Base-by-base conservation (phyloP, 495 filamentous ascomycete species). In the Penicillium samsonianum region DNA sequence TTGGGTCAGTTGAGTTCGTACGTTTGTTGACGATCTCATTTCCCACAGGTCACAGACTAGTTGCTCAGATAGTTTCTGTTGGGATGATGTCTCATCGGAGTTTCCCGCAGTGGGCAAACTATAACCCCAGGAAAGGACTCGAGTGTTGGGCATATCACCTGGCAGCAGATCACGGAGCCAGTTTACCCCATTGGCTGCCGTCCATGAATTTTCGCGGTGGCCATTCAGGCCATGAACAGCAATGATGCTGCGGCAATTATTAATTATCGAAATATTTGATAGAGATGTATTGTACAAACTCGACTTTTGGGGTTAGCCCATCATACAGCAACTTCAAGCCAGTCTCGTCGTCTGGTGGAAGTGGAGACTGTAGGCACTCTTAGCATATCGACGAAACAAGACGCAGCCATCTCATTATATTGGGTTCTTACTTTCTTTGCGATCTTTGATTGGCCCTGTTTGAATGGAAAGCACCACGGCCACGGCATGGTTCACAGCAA, bases 131-230 rank as follows among this genome's bases (percentile, higher is more conserved):
- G 66, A 78, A 41, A 76, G 56, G 41, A 82, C 68, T 30, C 80
- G 73, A 1, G 73, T 75, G 49, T 73, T 52, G 22, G 76, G 80
- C 16, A 81, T 58, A 25, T 74, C 71, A 14, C 11, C 33, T 16
- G 78, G 76, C 19, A 84, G 67, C 42, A 84, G 57, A 57, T 78
- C 77, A 30, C 67, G 67, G 37, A 81, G 78, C 82, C 80, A 83
- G 57, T 75, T 71, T 16, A 65, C 55, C 8, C 65, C 68, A 58
- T 72, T 70, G 2, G 62, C 41, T 17, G 72, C 67, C 12, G 76
- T 80, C 80, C 73, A 72, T 46, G 67, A 66, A 38, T 33, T 53
- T 17, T 65, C 63, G 20, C 61, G 60, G 25, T 72, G 69, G 1
- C 65, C 67, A n/a, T 62, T 60, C 28, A 68, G 55, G 16, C 65